These are phyloP conservation scores for Hypoxylon rickii DNA, from an alignment of 495 filamentous ascomycete species.

Conservation along the genomic window DNA sequence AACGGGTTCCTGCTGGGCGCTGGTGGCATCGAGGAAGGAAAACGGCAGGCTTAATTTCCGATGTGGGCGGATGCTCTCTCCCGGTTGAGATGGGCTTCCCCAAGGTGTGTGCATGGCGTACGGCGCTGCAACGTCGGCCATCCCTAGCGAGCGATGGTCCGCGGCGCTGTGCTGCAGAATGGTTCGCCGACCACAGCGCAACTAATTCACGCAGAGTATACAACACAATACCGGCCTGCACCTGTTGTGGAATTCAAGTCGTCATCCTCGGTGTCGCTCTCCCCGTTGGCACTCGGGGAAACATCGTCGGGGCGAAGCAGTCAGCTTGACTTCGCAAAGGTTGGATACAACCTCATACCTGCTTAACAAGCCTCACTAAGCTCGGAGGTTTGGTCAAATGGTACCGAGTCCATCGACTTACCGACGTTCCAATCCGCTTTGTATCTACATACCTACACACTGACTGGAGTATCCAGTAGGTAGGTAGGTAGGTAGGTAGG, in stretches of 20 bases:
- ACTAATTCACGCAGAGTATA: no score
- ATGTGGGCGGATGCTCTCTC: conserved; percentile 11
- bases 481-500: no score
- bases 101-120: conserved; percentile 18
- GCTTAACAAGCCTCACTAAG: background rate
- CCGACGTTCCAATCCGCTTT: no score
- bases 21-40: background rate
- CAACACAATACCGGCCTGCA: conserved; percentile 13
- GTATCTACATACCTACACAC: background rate
- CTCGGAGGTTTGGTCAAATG: no score
- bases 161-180: background rate
- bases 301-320: background rate
- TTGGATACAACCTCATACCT: background rate
- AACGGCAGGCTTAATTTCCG: conserved; percentile 16
- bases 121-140: conserved; percentile 22
- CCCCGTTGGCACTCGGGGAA: background rate
- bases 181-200: conserved; percentile 14
- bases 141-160: conserved; percentile 14
- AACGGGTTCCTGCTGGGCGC: background rate
- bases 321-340: background rate
- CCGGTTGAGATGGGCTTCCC: background rate
- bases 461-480: no score
- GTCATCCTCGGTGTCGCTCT: background rate
- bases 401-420: no score
- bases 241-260: background rate